These are phyloP conservation scores for Rhododendron williamsianum DNA, from an alignment of 148 eudicot genomes.

Conservation along the genomic window DNA sequence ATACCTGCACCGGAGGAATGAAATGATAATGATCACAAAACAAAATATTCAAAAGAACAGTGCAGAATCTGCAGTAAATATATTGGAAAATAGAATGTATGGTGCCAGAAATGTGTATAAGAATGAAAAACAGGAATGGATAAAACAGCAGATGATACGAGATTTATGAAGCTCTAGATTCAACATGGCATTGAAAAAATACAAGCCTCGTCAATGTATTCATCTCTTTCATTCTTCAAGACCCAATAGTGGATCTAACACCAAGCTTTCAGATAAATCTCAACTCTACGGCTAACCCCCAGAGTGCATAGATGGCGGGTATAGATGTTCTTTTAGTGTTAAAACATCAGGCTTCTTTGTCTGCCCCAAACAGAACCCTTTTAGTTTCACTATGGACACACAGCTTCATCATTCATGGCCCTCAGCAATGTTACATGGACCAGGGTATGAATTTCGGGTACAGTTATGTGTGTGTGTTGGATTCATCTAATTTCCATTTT, in stretches of 20 bases:
- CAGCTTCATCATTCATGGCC: not conserved
- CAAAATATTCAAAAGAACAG: not conserved
- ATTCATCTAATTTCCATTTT: not conserved
- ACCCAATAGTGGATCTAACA: not conserved
- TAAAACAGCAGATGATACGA: not conserved
- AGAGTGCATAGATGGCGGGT: not conserved
- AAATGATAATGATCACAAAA: not conserved
- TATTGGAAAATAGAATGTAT: not conserved
- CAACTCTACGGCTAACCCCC: not conserved
- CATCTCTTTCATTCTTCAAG: not conserved
- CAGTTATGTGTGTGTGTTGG: not conserved
- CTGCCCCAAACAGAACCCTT: not conserved
- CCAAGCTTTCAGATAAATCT: not conserved
- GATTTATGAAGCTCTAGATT: not conserved
- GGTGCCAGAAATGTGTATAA: not conserved
- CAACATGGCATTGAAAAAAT: not conserved
- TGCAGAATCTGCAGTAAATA: not conserved
- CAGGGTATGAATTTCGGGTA: not conserved
- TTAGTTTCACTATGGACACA: not conserved
- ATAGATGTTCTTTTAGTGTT: not conserved
- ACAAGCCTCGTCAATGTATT: not conserved
- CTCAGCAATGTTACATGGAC: not conserved
- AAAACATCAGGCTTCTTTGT: not conserved
- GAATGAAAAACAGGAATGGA: not conserved
- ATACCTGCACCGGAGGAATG: slow-evolving; percentile 44